These are phyloP conservation scores for Bidens hawaiensis DNA, from an alignment of 140 eudicot genomes.

Conservation along the genomic window DNA sequence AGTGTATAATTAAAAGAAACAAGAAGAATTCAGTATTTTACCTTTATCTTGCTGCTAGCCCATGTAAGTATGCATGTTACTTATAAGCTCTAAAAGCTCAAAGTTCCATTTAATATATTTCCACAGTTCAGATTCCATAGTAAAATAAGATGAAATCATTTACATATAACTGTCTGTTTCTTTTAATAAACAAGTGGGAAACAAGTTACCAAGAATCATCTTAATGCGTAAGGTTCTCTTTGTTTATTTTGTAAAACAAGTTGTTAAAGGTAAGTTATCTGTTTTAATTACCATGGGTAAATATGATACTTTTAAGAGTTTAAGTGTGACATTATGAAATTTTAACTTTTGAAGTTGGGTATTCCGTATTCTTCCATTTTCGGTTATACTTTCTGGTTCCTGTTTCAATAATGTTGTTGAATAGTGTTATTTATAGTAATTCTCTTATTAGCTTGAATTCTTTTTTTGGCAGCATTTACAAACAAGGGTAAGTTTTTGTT, in stretches of 20 bases:
- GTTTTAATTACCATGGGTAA: not conserved
- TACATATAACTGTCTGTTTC: not conserved
- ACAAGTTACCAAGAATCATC: not conserved
- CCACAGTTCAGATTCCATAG: not conserved
- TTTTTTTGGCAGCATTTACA: constrained; percentile 54
- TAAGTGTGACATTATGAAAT: not conserved
- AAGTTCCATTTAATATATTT: not conserved
- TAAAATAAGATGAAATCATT: not conserved
- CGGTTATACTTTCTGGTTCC: not conserved
- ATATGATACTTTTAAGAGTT: not conserved
- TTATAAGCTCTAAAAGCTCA: not conserved
- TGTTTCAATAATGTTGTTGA: constrained; percentile 1
- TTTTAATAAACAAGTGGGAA: not conserved
- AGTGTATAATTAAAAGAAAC: constrained; percentile 74
- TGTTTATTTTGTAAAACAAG: not conserved
- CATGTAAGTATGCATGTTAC: constrained; percentile 46
- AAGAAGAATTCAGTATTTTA: constrained; percentile 65
- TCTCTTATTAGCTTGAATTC: not conserved
- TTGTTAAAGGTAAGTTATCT: not conserved
- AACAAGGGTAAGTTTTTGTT: constrained; percentile 80
- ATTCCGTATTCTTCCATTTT: not conserved
- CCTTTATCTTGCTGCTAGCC: constrained; percentile 69
- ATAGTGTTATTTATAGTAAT: not conserved
- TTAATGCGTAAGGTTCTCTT: not conserved
- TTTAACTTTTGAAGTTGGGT: not conserved